These are phyloP conservation scores for Phragmites australis DNA, from an alignment of 176 grass and related monocot genomes.

Conservation along the genomic window DNA sequence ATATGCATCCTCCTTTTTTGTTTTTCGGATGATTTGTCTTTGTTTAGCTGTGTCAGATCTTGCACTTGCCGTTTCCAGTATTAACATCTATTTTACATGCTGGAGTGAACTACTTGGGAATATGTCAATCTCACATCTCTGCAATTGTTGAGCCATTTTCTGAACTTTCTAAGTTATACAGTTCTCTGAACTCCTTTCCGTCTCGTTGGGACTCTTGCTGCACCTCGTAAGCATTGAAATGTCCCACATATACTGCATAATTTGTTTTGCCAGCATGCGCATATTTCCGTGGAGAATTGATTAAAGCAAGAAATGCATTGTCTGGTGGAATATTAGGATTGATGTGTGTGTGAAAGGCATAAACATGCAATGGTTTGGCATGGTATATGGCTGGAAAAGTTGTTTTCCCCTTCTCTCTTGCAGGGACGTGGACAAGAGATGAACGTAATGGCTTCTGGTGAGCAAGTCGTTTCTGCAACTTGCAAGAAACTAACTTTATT, in stretches of 20 bases:
- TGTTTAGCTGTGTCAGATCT: background rate
- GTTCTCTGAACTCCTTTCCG: background rate
- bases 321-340: conserved; percentile 12
- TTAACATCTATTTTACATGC: background rate
- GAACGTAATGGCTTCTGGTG: background rate
- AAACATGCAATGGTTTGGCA: background rate
- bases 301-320: conserved; percentile 1
- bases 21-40: background rate
- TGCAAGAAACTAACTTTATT: conserved; percentile 21
- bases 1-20: background rate
- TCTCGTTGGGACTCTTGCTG: background rate
- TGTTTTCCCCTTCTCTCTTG: background rate
- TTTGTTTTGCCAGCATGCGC: background rate
- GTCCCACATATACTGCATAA: background rate
- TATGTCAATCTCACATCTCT: background rate
- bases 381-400: background rate
- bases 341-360: conserved; percentile 25
- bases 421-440: background rate
- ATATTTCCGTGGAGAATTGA: conserved; percentile 22
- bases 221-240: background rate
- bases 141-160: background rate
- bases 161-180: background rate
- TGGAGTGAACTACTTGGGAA: background rate
- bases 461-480: background rate
- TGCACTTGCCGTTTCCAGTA: background rate